phyloP scores from a whole-genome alignment of 83 land plant genomes.

The Diphasiastrum complanatum region DNA sequence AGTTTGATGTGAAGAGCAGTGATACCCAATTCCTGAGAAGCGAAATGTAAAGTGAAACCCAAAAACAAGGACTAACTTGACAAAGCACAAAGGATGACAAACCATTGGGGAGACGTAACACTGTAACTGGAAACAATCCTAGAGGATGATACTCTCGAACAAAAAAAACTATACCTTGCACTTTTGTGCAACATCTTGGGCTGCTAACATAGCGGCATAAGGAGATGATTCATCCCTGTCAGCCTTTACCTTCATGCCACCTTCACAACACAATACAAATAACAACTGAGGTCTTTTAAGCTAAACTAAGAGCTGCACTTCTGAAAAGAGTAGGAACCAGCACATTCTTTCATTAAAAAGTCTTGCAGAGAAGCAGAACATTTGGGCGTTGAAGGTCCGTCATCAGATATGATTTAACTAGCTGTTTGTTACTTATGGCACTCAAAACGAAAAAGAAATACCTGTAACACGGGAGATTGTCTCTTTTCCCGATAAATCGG shows the following conservation, averaged over 20 bases:
- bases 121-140: no score
- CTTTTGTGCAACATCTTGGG: conserved; percentile 68
- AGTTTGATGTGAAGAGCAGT: conserved; percentile 75
- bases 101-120: no score
- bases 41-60: background rate
- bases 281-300: no score
- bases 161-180: conserved; percentile 49
- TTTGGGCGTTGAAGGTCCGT: no score
- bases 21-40: conserved; percentile 57
- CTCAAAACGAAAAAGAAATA: conserved; percentile 12
- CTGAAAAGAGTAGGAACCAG: conserved; percentile 8
- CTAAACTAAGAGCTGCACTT: no score
- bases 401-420: background rate
- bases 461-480: conserved; percentile 81
- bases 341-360: no score
- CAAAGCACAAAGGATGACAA: no score
- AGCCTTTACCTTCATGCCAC: conserved; percentile 89
- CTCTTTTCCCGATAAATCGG: conserved; percentile 87
- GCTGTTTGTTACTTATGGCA: background rate
- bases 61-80: background rate
- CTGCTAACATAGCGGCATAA: conserved; percentile 91
- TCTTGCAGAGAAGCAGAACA: no score
- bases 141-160: background rate
- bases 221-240: conserved; percentile 85
- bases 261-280: conserved; percentile 19